phyloP scores from a whole-genome alignment of 2,329 filamentous ascomycete species.

The Hyphodiscus sp. region DNA sequence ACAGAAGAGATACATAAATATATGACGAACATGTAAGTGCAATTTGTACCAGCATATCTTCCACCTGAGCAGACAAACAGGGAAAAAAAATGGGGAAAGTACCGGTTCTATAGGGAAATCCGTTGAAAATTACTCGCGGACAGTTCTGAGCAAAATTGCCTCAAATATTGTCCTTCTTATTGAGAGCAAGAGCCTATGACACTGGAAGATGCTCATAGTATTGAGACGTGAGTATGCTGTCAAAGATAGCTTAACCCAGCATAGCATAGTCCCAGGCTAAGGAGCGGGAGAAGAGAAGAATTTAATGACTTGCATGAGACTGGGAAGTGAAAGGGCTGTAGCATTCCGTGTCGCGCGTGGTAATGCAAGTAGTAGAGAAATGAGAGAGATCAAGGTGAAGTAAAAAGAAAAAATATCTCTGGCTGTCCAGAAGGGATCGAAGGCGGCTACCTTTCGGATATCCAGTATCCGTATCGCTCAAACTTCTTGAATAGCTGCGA shows the following conservation, averaged over 20 bases:
- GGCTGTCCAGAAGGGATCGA: neutral
- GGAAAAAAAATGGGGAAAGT: neutral
- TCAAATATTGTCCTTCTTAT: conserved; percentile 1
- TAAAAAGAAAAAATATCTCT: neutral
- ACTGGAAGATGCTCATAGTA: conserved; percentile 1
- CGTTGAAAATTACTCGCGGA: neutral
- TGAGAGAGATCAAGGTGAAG: neutral
- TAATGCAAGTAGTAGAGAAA: conserved; percentile 6
- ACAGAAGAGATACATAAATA: neutral
- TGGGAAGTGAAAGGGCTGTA: conserved; percentile 8
- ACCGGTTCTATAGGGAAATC: neutral
- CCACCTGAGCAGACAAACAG: neutral
- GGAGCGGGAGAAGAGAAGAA: conserved; percentile 1
- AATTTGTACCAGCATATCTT: neutral
- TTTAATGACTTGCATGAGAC: conserved; percentile 6
- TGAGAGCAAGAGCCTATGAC: conserved; percentile 5
- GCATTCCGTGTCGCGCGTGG: neutral
- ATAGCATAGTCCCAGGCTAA: conserved; percentile 1
- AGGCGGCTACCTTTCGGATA: no score
- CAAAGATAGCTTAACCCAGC: conserved; percentile 1
- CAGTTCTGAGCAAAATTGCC: neutral
- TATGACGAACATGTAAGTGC: neutral
- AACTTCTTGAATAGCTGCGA: no score
- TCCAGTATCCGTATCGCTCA: no score
- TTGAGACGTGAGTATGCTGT: conserved; percentile 3